A percentile compares a stretch with the other conserved stretches of the same genome.
These are phyloP conservation scores for Zygotorulaspora sp. DNA, from an alignment of 805 yeast genomes.

Conservation along the genomic window DNA sequence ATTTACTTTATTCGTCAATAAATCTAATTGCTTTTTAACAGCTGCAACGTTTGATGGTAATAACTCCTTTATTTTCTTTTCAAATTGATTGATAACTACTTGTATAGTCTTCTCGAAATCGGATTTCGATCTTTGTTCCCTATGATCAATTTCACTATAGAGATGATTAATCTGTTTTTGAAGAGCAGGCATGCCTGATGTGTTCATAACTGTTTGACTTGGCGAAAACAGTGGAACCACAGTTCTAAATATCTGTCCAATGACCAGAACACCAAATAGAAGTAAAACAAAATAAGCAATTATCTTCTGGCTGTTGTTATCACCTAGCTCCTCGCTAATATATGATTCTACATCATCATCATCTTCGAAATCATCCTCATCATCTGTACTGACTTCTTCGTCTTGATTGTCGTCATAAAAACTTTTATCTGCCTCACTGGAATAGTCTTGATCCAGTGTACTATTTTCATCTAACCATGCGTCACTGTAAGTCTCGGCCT, in stretches of 20 bases:
- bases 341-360: constrained; percentile 4
- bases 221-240: constrained; percentile 3
- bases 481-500: constrained; percentile 16
- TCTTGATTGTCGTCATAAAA: constrained; percentile 20
- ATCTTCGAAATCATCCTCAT: constrained; percentile 3
- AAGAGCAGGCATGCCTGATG: constrained; percentile 11
- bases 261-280: constrained; percentile 3
- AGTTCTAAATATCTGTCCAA: constrained; percentile 8
- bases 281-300: constrained; percentile 2
- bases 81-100: constrained; percentile 31
- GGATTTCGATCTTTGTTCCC: constrained; percentile 22
- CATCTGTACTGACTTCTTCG: constrained; percentile 8
- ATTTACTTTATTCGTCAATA: constrained; percentile 21
- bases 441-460: constrained; percentile 20
- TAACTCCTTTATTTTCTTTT: constrained; percentile 30
- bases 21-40: constrained; percentile 23
- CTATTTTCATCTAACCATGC: constrained; percentile 19
- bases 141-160: constrained; percentile 25
- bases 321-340: constrained; percentile 5
- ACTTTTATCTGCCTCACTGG: constrained; percentile 25
- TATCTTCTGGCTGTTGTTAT: not conserved
- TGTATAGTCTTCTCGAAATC: constrained; percentile 32
- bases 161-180: constrained; percentile 32
- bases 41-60: constrained; percentile 27
- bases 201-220: constrained; percentile 1